Conservation (phyloP, 2,329 filamentous ascomycete genomes). For the Claviceps sp. region DNA sequence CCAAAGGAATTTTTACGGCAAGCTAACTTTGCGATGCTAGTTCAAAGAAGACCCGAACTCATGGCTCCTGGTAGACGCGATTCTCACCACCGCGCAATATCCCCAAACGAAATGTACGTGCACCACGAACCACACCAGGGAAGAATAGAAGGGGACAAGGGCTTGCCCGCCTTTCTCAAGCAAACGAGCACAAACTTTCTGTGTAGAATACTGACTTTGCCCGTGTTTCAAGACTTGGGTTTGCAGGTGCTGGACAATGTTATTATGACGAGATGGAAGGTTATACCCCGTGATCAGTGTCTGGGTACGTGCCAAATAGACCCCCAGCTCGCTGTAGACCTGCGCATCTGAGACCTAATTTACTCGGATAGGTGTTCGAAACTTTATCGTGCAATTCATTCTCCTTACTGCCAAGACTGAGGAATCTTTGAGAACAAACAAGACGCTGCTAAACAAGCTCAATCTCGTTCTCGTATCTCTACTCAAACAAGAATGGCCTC, state of each 20-base stretch:
- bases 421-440: constrained; percentile 71
- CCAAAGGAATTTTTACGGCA: not conserved
- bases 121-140: not conserved
- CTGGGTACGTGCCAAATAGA: constrained; percentile 45
- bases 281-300: constrained; percentile 89
- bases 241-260: constrained; percentile 96
- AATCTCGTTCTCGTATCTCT: constrained; percentile 96
- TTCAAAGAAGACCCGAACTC: constrained; percentile 99
- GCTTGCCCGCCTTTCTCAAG: not conserved
- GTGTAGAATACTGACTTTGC: constrained; percentile 10
- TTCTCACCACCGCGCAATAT: constrained; percentile 84
- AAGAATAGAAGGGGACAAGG: not conserved
- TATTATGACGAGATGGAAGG: constrained; percentile 98
- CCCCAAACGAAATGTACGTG: constrained; percentile 87
- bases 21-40: constrained; percentile 30
- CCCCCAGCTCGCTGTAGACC: not conserved
- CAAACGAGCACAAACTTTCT: not conserved
- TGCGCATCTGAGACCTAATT: constrained; percentile 4
- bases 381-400: constrained; percentile 98
- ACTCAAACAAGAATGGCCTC: constrained; percentile 98
- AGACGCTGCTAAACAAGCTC: constrained; percentile 91
- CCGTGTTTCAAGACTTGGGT: constrained; percentile 54
- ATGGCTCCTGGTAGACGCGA: constrained; percentile 95
- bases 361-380: constrained; percentile 67
- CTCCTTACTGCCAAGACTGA: constrained; percentile 86